A percentile compares a stretch with the other conserved stretches of the same genome.
These are phyloP conservation scores for Candida peoriensis DNA, from an alignment of 805 yeast genomes.

Conservation along the genomic window DNA sequence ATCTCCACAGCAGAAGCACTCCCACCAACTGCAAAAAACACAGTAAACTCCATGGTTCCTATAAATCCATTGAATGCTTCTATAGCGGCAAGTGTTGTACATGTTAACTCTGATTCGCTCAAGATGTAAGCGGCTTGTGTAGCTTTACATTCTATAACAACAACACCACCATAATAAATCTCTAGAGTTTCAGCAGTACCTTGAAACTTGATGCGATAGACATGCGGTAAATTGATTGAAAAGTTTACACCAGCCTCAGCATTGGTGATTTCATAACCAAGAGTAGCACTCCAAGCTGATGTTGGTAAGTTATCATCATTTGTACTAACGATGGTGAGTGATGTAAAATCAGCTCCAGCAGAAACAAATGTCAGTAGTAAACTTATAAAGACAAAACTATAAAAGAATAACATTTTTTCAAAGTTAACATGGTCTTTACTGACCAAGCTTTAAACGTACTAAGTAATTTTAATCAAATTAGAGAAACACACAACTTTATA, in stretches of 20 bases:
- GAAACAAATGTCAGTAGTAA: too few species aligned
- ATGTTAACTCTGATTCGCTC: slow-evolving; percentile 29
- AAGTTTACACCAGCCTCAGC: slow-evolving; percentile 15
- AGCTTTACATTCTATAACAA: slow-evolving; percentile 28
- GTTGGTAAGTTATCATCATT: slow-evolving; percentile 23
- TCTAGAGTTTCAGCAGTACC: slow-evolving; percentile 17
- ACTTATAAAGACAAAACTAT: too few species aligned
- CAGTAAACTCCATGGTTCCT: slow-evolving; percentile 27
- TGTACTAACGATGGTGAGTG: too few species aligned
- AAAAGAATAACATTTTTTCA: too few species aligned
- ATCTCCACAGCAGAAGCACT: slow-evolving; percentile 26
- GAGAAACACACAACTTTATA: too few species aligned
- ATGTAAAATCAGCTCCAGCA: too few species aligned
- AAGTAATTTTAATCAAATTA: too few species aligned
- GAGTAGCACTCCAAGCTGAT: slow-evolving; percentile 30
- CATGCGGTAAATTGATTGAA: slow-evolving; percentile 24
- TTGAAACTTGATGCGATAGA: slow-evolving; percentile 31
- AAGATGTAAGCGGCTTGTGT: slow-evolving; percentile 19
- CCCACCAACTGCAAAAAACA: slow-evolving; percentile 32
- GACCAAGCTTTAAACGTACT: too few species aligned
- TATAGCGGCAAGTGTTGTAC: slow-evolving; percentile 22
- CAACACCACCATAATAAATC: slow-evolving; percentile 21
- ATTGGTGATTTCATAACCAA: slow-evolving; percentile 22
- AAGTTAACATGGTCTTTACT: too few species aligned
- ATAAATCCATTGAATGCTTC: slow-evolving; percentile 16